Evolutionary conservation across 257 asterid species (phyloP).

Genomic region (Ocimum tenuiflorum): DNA sequence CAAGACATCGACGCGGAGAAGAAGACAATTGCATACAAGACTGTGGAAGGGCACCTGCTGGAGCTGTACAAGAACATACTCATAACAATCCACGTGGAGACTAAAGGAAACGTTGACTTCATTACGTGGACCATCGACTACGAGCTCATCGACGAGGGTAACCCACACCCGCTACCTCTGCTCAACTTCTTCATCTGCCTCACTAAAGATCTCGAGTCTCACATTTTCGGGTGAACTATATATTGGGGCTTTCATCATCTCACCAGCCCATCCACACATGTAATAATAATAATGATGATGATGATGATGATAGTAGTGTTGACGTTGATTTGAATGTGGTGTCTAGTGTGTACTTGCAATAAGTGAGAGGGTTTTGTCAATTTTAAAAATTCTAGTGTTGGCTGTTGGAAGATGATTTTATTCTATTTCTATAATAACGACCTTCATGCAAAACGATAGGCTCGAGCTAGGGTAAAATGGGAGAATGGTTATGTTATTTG

Average conservation of each 20-base stretch:
- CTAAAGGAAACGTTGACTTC: conserved; percentile 17
- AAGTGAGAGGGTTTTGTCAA: neutral
- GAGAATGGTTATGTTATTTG: too few species aligned
- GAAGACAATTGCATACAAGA: conserved; percentile 16
- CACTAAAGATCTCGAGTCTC: conserved; percentile 30
- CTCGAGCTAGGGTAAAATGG: too few species aligned
- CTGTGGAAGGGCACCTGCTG: conserved; percentile 26
- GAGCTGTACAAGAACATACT: conserved; percentile 27
- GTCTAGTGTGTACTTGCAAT: neutral
- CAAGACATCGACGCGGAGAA: conserved; percentile 24
- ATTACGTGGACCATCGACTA: conserved; percentile 36
- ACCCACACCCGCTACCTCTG: conserved; percentile 17
- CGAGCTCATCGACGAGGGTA: conserved; percentile 17
- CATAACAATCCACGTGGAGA: conserved; percentile 22
- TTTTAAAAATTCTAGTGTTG: neutral
- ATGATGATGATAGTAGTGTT: too few species aligned
- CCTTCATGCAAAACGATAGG: too few species aligned
- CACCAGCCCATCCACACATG: neutral
- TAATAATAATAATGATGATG: neutral
- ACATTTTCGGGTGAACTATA: conserved; percentile 10
- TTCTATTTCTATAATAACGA: too few species aligned
- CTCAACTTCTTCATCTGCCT: conserved; percentile 21
- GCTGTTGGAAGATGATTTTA: too few species aligned
- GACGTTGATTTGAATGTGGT: too few species aligned
- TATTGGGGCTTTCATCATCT: neutral